Evolutionary conservation across 148 eudicot genomes (phyloP), one percentile per base, ranked within the genome.

Genomic region (Dianthus caryophyllus): DNA sequence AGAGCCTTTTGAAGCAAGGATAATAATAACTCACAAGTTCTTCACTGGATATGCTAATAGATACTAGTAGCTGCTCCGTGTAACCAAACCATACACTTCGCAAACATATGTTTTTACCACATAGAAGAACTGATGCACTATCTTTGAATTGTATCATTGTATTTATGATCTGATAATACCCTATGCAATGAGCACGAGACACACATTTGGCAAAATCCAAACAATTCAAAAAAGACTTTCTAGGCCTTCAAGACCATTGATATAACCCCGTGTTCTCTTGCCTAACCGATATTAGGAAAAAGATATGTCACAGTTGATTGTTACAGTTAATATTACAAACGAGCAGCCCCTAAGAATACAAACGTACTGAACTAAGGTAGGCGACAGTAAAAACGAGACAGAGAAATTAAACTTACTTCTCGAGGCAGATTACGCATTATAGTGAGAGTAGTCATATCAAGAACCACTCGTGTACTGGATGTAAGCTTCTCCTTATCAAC

Each of bases 341-440:
- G 63, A 17, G 43, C 16, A 33, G 18, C 15, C 3, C 44, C 33
- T 14, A 41, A 39, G 44, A 18, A 4, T 24, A 41, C n/a, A 21
- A 22, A 54, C 36, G 25, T 26, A 55, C 24, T 18, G 43, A n/a
- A 54, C 10, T 4, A 22, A 10, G 17, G 26, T 50, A 17, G 56
- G 14, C 29, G 27, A 60, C 41, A 59, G 10, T 18, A 43, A 1
- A 61, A 63, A 21, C 20, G 36, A 51, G 52, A 71, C 16, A 22
- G 43, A 29, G 41, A 21, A 5, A 33, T 9, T 39, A 12, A 60
- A 80, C 79, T 63, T 73, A 90, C 98, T 81, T 94, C 97, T 66
- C 99, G 97, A 50, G 99, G 97, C 66, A 94, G 96, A 66, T 93
- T 90, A 21, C 99, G 86, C 97, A 94, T 94, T 61, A 94, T 94